These are phyloP conservation scores for Heritiera fomes DNA, from an alignment of 345 rosid genomes.

Conservation along the genomic window DNA sequence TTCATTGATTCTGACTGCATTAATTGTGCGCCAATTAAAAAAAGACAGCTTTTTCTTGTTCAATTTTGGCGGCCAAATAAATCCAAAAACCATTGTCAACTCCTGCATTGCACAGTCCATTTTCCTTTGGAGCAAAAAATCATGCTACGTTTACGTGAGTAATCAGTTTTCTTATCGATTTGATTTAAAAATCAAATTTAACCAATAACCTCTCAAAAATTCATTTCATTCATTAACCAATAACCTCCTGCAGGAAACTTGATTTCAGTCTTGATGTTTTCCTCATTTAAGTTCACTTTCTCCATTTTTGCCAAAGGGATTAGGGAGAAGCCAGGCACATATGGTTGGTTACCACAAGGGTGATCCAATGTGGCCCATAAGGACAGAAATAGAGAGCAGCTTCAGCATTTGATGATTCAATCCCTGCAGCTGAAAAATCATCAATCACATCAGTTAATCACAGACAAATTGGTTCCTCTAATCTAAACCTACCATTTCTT, in stretches of 20 bases:
- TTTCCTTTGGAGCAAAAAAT: too few species aligned
- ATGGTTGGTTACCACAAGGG: conserved; percentile 17
- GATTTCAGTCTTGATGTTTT: neutral
- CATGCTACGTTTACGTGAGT: too few species aligned
- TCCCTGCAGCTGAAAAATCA: conserved; percentile 3
- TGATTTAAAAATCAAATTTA: too few species aligned
- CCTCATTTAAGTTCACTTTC: neutral
- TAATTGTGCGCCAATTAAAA: neutral
- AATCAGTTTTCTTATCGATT: too few species aligned
- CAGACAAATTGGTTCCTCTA: conserved; percentile 11
- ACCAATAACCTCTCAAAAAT: neutral
- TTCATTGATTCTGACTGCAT: conserved; percentile 13
- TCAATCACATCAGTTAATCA: conserved; percentile 19
- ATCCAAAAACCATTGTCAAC: neutral
- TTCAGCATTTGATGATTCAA: conserved; percentile 16
- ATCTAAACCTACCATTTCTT: neutral
- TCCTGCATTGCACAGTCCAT: too few species aligned
- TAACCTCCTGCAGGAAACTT: neutral
- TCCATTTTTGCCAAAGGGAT: neutral
- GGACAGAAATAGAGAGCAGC: neutral
- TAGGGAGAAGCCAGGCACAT: conserved; percentile 14
- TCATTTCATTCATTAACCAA: neutral
- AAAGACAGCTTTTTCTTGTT: conserved; percentile 21
- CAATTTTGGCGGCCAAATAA: conserved; percentile 19
- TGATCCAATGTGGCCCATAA: conserved; percentile 36